phyloP scores from a whole-genome alignment of 2,329 filamentous ascomycete genomes.

The Thelonectria discophora region DNA sequence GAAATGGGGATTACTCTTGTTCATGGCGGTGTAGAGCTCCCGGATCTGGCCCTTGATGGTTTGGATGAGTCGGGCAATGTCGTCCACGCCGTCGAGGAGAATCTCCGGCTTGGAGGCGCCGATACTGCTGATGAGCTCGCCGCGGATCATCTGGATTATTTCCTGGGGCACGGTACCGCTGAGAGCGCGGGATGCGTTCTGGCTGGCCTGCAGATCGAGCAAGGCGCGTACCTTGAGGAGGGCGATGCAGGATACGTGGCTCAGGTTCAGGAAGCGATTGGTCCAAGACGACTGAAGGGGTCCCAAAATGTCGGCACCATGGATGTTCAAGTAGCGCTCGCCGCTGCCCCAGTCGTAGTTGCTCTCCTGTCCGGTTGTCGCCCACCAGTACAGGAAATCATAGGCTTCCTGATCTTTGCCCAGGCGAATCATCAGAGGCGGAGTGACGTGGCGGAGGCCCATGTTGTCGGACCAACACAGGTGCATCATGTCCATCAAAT shows the following conservation, averaged over 20 bases:
- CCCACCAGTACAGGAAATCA: slow-evolving; percentile 52
- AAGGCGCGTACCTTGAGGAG: slow-evolving; percentile 41
- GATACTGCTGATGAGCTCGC: slow-evolving; percentile 26
- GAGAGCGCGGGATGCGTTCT: slow-evolving; percentile 23
- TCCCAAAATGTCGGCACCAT: slow-evolving; percentile 54
- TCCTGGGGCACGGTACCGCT: slow-evolving; percentile 28
- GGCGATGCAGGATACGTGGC: slow-evolving; percentile 21
- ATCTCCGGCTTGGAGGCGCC: slow-evolving; percentile 11
- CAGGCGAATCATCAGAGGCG: slow-evolving; percentile 55
- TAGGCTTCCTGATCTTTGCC: slow-evolving; percentile 61
- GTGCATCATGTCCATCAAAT: slow-evolving; percentile 55
- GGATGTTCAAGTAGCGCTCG: slow-evolving; percentile 46
- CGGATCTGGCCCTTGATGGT: slow-evolving; percentile 29
- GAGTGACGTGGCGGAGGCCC: slow-evolving; percentile 52
- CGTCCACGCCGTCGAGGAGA: slow-evolving; percentile 4
- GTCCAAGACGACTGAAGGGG: not conserved
- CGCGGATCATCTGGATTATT: slow-evolving; percentile 33
- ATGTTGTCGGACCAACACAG: slow-evolving; percentile 57
- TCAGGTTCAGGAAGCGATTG: slow-evolving; percentile 18
- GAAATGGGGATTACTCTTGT: slow-evolving; percentile 31
- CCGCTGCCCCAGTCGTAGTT: slow-evolving; percentile 34
- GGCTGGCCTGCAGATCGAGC: slow-evolving; percentile 34
- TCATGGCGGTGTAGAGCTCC: slow-evolving; percentile 21
- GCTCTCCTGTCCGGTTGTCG: slow-evolving; percentile 11
- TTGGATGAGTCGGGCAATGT: slow-evolving; percentile 8